Conservation (phyloP, 169 alveolate genomes). For the Plasmodium vinckei region DNA sequence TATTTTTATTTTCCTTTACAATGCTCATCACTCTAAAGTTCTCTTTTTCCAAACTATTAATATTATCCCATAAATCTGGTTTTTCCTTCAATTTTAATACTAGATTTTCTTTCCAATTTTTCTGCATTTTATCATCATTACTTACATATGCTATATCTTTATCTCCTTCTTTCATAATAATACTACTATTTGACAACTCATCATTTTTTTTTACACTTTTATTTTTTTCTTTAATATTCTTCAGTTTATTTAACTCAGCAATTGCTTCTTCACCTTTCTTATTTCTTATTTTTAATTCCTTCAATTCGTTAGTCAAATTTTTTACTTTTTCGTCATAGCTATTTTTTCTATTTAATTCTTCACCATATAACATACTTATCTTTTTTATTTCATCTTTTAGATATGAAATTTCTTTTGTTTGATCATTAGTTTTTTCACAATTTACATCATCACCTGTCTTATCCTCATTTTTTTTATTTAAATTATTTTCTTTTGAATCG, state of each 20-base stretch:
- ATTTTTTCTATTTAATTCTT: conserved; percentile 44
- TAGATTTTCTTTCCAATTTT: neutral
- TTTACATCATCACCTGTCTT: neutral
- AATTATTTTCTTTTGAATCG: neutral
- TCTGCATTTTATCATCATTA: neutral
- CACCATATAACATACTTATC: conserved; percentile 37
- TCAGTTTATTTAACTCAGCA: conserved; percentile 1
- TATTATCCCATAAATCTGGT: neutral
- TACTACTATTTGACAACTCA: neutral
- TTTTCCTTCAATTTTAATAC: neutral
- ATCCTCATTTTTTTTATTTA: neutral
- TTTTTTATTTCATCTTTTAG: conserved; percentile 58
- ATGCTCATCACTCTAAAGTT: conserved; percentile 40
- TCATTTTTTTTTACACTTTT: neutral
- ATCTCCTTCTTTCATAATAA: neutral
- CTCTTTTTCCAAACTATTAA: conserved; percentile 8
- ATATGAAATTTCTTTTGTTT: conserved; percentile 11
- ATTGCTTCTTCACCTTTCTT: conserved; percentile 25
- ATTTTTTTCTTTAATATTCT: neutral
- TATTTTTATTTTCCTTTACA: conserved; percentile 22
- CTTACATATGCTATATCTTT: neutral
- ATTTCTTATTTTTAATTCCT: conserved; percentile 14
- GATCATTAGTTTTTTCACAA: neutral
- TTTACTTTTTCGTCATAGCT: conserved; percentile 36
- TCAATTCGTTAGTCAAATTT: conserved; percentile 7